These are phyloP conservation scores for Letharia columbiana DNA, from an alignment of 495 filamentous ascomycete genomes.

Conservation along the genomic window DNA sequence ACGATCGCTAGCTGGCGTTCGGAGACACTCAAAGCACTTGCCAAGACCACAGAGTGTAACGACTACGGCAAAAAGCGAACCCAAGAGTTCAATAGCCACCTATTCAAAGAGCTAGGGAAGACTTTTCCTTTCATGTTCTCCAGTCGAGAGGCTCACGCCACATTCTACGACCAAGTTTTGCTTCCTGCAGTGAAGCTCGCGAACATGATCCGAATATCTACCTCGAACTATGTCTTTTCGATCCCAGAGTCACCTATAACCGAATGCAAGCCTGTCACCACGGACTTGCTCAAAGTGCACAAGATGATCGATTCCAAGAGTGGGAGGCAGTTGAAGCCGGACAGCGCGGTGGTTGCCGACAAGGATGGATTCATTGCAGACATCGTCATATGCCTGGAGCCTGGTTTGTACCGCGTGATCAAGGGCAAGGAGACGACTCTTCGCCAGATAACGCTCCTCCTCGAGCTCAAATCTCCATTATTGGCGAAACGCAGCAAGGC, in stretches of 20 bases:
- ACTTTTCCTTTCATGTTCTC: slow-evolving; percentile 6
- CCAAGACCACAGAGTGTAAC: background rate
- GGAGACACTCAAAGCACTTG: slow-evolving; percentile 21
- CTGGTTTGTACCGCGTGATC: slow-evolving; percentile 8
- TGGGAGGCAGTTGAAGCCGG: slow-evolving; percentile 9
- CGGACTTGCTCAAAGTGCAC: background rate
- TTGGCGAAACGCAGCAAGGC: slow-evolving; percentile 9
- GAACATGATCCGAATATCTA: slow-evolving; percentile 13
- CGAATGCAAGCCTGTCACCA: background rate
- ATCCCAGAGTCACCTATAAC: background rate
- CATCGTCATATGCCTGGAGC: slow-evolving; percentile 5
- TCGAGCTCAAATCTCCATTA: slow-evolving; percentile 3
- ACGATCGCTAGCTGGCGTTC: slow-evolving; percentile 20
- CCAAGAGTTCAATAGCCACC: background rate
- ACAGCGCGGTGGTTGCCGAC: slow-evolving; percentile 3
- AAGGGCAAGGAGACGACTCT: background rate
- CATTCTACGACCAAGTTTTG: slow-evolving; percentile 10
- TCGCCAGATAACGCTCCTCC: background rate
- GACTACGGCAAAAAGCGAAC: background rate
- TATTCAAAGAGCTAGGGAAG: slow-evolving; percentile 1
- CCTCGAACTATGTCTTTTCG: background rate
- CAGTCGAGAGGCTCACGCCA: background rate
- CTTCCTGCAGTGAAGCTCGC: slow-evolving; percentile 14
- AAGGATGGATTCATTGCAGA: slow-evolving; percentile 7
- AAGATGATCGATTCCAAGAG: slow-evolving; percentile 12